phyloP scores from a whole-genome alignment of 2,329 filamentous ascomycete species.

The Basipetospora chlamydospora region DNA sequence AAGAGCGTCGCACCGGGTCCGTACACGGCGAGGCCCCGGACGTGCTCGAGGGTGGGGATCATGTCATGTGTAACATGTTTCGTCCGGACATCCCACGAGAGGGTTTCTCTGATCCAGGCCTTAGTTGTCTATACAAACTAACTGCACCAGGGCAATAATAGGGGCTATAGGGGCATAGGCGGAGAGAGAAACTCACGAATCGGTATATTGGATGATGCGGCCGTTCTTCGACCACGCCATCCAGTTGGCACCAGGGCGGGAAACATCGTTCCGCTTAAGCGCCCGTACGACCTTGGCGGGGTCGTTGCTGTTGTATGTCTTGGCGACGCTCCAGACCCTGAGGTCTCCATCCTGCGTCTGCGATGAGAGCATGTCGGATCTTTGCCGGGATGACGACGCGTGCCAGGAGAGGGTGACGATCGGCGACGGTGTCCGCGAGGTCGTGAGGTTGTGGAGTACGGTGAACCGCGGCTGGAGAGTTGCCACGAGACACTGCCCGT shows the following conservation, averaged over 20 bases:
- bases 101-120: slow-evolving; percentile 53
- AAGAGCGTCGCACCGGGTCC: slow-evolving; percentile 86
- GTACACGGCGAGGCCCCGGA: slow-evolving; percentile 73
- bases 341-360: slow-evolving; percentile 87
- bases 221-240: slow-evolving; percentile 98
- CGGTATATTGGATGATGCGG: slow-evolving; percentile 80
- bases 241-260: slow-evolving; percentile 71
- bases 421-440: slow-evolving; percentile 68
- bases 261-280: slow-evolving; percentile 65
- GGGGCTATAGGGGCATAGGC: too few relatives aligned
- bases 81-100: slow-evolving; percentile 95
- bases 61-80: slow-evolving; percentile 86
- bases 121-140: slow-evolving; percentile 1
- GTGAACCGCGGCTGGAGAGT: slow-evolving; percentile 84
- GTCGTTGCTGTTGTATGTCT: slow-evolving; percentile 55
- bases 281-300: slow-evolving; percentile 80
- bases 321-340: slow-evolving; percentile 91
- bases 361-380: slow-evolving; percentile 93
- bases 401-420: slow-evolving; percentile 88
- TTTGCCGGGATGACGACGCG: slow-evolving; percentile 87
- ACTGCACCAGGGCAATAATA: too few relatives aligned
- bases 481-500: slow-evolving; percentile 84
- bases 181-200: slow-evolving; percentile 52
- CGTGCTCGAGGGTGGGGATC: slow-evolving; percentile 70
- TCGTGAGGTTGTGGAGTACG: slow-evolving; percentile 83